Evolutionary conservation across 148 eudicot species (phyloP), one percentile per base, ranked within the genome.

Genomic region (Arctostaphylos glauca): DNA sequence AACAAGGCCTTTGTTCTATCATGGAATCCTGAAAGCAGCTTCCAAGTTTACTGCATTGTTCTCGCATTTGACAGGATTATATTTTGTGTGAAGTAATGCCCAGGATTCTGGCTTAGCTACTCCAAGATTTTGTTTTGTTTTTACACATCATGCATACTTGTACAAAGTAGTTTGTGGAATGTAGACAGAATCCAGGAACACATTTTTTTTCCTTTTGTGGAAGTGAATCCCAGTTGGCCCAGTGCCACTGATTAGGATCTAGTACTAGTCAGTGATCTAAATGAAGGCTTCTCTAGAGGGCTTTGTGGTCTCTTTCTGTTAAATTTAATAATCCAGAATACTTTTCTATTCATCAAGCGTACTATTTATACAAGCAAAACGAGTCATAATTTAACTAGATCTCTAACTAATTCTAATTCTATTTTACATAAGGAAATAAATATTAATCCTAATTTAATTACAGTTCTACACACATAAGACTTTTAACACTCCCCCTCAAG

Each of bases 211-310:
- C 38, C 38, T 19, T 79, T 2, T 18, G 19, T 12, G 64, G 8
- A 55, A 79, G 6, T 58, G 31, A 21, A 18, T 79, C 74, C 58
- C 23, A 25, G 50, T 66, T 64, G 52, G n/a, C 44, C 58, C 13
- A 47, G 44, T 79, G 49, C 70, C 21, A 23, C 82, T 21, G 25
- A 80, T 47, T 14, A 66, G 23, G 43, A 48, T 79, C 44, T 79
- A 79, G 12, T 60, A 50, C 74, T 77, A 25, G 48, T 52, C 44
- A 70, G 74, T 80, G 58, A 79, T 23, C 58, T 80, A 15, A 62
- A 25, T 25, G 48, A 67, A 25, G 46, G 74, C 13, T 80, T 48
- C 58, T 49, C 18, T 67, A 49, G 13, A 23, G 13, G 56, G 13
- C 56, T n/a, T 79, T 41, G 8, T 19, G 3, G 41, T 62, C 55